Conservation (phyloP, 2,329 filamentous ascomycete species). For the Xenoacremonium recifei region DNA sequence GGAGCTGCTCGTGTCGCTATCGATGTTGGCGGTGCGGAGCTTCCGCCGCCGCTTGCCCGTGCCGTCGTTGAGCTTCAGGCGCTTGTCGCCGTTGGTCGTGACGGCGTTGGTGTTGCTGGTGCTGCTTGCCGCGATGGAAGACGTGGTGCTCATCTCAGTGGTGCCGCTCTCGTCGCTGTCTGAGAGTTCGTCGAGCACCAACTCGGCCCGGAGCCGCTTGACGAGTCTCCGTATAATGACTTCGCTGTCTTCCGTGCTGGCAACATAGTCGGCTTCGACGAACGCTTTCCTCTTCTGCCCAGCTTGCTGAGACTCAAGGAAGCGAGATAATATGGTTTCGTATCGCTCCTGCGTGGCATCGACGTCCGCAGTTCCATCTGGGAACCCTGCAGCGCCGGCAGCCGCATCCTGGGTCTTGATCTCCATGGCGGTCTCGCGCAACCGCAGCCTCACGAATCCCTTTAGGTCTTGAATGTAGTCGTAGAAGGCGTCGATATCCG, state of each 20-base stretch:
- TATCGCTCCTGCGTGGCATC: slow-evolving; percentile 53
- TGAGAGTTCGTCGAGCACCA: slow-evolving; percentile 54
- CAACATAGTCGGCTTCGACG: slow-evolving; percentile 51
- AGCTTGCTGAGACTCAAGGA: slow-evolving; percentile 37
- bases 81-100: slow-evolving; percentile 31
- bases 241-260: slow-evolving; percentile 46
- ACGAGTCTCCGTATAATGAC: slow-evolving; percentile 55
- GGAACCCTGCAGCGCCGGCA: slow-evolving; percentile 46
- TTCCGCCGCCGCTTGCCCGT: slow-evolving; percentile 53
- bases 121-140: slow-evolving; percentile 24
- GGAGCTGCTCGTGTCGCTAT: slow-evolving; percentile 39
- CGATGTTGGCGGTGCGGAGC: slow-evolving; percentile 41
- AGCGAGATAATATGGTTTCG: slow-evolving; percentile 52
- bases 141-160: slow-evolving; percentile 31
- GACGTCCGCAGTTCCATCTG: slow-evolving; percentile 46
- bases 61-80: slow-evolving; percentile 44
- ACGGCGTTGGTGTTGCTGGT: slow-evolving; percentile 15
- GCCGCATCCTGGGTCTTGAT: slow-evolving; percentile 57
- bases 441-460: slow-evolving; percentile 67
- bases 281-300: slow-evolving; percentile 49
- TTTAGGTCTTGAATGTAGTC: slow-evolving; percentile 79
- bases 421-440: slow-evolving; percentile 65
- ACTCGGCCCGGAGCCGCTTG: slow-evolving; percentile 63
- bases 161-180: slow-evolving; percentile 47
- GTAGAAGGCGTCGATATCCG: slow-evolving; percentile 68